phyloP scores from a whole-genome alignment of 305 asterid genomes.

The Solanum aculeatissimum region DNA sequence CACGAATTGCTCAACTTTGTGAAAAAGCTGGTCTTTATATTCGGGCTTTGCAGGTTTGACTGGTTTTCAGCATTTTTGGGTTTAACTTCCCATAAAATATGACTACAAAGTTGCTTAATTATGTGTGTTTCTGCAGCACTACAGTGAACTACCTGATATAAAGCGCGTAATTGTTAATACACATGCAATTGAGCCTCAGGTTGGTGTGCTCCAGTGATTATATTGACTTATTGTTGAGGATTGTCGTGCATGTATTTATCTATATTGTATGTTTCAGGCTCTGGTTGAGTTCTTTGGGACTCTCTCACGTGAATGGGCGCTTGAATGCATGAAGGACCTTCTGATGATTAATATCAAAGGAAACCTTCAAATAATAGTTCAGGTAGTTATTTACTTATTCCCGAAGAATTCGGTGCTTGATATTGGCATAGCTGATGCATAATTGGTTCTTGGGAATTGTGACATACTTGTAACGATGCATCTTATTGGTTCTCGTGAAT shows the following conservation, averaged over 20 bases:
- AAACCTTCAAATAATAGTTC: conserved; percentile 98
- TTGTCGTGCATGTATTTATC: background rate
- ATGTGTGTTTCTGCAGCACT: conserved; percentile 54
- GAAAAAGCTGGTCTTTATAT: conserved; percentile 96
- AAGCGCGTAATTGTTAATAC: conserved; percentile 98
- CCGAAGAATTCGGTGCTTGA: background rate
- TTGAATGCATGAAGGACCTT: conserved; percentile 99
- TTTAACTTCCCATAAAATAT: background rate
- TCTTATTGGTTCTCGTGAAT: background rate
- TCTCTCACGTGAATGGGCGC: conserved; percentile 90
- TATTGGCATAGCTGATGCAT: background rate
- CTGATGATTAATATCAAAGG: conserved; percentile 90
- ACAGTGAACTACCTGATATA: conserved; percentile 85
- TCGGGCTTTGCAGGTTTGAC: conserved; percentile 86
- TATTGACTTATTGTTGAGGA: background rate
- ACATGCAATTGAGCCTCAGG: conserved; percentile 99
- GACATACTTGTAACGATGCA: background rate
- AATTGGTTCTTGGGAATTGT: background rate
- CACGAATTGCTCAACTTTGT: conserved; percentile 93
- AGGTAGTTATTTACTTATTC: conserved; percentile 36
- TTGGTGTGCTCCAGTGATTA: conserved; percentile 9
- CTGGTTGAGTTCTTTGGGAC: conserved; percentile 97
- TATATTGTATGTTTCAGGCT: conserved; percentile 33
- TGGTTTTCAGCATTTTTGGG: background rate
- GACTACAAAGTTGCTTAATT: background rate